Evolutionary conservation across 192 early-diverging fungal species (phyloP).

Genomic region (Podila verticillata): DNA sequence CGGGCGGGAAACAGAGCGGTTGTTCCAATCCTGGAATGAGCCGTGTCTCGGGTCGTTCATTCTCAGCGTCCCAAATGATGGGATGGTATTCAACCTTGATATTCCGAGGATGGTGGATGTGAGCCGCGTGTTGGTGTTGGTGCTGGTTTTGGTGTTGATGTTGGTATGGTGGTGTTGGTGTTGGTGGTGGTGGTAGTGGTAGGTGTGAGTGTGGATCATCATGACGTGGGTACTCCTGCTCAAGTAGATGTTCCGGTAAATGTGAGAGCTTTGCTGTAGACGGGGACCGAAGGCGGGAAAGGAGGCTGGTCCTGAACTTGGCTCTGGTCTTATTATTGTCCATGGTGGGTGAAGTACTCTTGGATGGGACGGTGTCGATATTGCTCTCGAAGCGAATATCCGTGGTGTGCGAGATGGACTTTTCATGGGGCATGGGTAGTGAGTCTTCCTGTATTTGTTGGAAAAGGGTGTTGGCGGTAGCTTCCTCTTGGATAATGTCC

Average conservation of each 20-base stretch:
- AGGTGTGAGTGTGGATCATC: too few species aligned
- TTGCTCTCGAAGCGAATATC: neutral
- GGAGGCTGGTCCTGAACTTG: neutral
- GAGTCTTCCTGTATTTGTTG: neutral
- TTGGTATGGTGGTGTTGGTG: neutral
- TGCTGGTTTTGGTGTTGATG: neutral
- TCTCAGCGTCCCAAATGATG: conserved; percentile 29
- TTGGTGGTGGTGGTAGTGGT: neutral
- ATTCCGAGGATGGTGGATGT: neutral
- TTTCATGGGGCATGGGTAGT: neutral
- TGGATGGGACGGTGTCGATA: neutral
- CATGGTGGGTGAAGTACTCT: neutral
- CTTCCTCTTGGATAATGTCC: neutral
- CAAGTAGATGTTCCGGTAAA: neutral
- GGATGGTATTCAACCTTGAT: conserved; percentile 23
- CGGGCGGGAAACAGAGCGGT: conserved; percentile 19
- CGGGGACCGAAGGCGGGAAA: neutral
- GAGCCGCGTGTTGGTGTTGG: neutral
- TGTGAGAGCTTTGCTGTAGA: neutral
- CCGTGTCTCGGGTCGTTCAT: conserved; percentile 12
- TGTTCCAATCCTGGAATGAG: conserved; percentile 23
- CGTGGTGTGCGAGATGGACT: neutral
- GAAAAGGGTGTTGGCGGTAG: neutral
- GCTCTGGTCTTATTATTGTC: neutral
- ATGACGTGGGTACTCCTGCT: neutral